Percentiles rank a stretch among this genome's conserved stretches.
phyloP scores from a whole-genome alignment of 805 yeast species.

The Saccharomycopsis guyanensis region DNA sequence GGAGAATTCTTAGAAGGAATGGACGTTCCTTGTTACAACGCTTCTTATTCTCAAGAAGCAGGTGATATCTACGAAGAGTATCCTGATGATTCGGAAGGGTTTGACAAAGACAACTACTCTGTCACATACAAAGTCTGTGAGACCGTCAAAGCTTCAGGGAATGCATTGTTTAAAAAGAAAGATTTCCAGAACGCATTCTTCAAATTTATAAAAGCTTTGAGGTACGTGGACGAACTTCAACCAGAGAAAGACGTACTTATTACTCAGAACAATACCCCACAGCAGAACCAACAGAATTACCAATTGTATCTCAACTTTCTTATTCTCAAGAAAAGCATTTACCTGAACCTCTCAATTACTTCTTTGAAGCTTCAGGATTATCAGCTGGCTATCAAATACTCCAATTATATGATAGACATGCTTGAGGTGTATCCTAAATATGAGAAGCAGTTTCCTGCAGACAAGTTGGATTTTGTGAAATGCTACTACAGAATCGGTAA shows the following conservation, averaged over 20 bases:
- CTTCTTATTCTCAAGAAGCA: constrained; percentile 50
- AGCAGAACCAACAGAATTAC: constrained; percentile 31
- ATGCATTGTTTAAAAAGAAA: constrained; percentile 47
- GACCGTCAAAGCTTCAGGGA: constrained; percentile 62
- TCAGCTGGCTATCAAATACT: constrained; percentile 43
- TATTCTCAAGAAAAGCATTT: constrained; percentile 35
- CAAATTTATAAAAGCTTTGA: constrained; percentile 58
- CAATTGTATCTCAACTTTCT: constrained; percentile 42
- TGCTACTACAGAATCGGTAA: constrained; percentile 51
- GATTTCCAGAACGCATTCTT: constrained; percentile 44
- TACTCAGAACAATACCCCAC: constrained; percentile 6
- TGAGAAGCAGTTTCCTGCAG: constrained; percentile 28
- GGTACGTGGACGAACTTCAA: constrained; percentile 63
- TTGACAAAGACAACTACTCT: constrained; percentile 50
- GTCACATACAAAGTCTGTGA: constrained; percentile 42
- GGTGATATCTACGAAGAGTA: constrained; percentile 71
- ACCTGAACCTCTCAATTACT: constrained; percentile 50
- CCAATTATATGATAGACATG: constrained; percentile 46
- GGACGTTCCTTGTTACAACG: constrained; percentile 52
- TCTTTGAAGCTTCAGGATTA: constrained; percentile 43
- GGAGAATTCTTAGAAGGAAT: constrained; percentile 54
- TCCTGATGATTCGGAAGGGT: constrained; percentile 63
- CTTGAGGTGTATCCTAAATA: constrained; percentile 19
- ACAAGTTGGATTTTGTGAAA: constrained; percentile 44
- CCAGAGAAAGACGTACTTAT: constrained; percentile 51